Evolutionary conservation across 768 basidiomycete genomes (phyloP).

Genomic region (Trametes cubensis): DNA sequence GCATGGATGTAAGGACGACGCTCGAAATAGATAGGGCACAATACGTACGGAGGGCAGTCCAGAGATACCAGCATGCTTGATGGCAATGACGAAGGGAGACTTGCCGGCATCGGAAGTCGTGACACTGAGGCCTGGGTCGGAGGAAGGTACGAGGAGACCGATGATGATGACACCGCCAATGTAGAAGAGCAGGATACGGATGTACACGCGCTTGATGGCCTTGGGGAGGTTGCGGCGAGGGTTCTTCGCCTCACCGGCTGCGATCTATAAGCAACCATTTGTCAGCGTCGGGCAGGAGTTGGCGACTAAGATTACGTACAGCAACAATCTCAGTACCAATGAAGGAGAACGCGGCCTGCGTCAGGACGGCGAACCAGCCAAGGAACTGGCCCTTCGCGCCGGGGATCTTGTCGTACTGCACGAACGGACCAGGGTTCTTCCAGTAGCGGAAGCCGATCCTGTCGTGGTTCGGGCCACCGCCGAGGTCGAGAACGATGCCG

Average conservation of each 20-base stretch:
- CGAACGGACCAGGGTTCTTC: conserved; percentile 89
- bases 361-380: conserved; percentile 70
- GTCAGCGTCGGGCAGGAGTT: background rate
- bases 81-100: conserved; percentile 93
- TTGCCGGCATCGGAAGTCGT: conserved; percentile 57
- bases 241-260: conserved; percentile 90
- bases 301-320: conserved; percentile 43
- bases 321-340: conserved; percentile 96
- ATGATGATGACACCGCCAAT: conserved; percentile 69
- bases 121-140: conserved; percentile 56
- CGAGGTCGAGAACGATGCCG: conserved; percentile 77
- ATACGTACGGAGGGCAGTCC: conserved; percentile 71
- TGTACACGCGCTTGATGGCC: conserved; percentile 62
- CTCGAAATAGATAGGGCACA: conserved; percentile 10
- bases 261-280: conserved; percentile 54
- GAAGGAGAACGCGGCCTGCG: conserved; percentile 90
- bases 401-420: conserved; percentile 61
- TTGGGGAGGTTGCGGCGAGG: conserved; percentile 70
- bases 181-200: conserved; percentile 75
- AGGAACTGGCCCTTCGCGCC: conserved; percentile 81
- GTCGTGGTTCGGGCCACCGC: conserved; percentile 84
- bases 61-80: conserved; percentile 83
- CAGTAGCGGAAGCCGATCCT: conserved; percentile 75
- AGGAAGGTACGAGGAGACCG: conserved; percentile 81
- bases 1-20: background rate